Percentiles rank a stretch among this genome's conserved stretches.
These are phyloP conservation scores for Xylaria telfairii DNA, from an alignment of 495 filamentous ascomycete species.

Conservation along the genomic window DNA sequence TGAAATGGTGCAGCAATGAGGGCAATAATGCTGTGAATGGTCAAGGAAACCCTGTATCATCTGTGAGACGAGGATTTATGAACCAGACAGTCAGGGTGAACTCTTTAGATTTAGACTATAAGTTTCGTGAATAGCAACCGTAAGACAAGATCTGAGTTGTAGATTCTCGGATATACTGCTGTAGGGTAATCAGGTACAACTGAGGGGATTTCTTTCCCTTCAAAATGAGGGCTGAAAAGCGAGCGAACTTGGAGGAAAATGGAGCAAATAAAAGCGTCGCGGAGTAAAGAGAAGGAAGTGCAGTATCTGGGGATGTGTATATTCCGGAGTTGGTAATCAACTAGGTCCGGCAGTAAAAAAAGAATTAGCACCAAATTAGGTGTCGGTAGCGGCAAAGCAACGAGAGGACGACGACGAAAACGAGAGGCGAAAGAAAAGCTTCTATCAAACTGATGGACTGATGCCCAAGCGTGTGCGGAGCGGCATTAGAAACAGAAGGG, in stretches of 20 bases:
- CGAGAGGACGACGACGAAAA: not conserved
- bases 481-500: slow-evolving; percentile 15
- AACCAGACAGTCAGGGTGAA: not conserved
- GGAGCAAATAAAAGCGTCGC: not conserved
- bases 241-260: not conserved
- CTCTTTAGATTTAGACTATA: not conserved
- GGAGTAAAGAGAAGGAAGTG: slow-evolving; percentile 3
- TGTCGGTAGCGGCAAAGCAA: slow-evolving; percentile 13
- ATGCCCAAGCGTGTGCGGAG: slow-evolving; percentile 12
- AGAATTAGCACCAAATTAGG: slow-evolving; percentile 4
- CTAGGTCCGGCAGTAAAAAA: not conserved
- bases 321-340: not conserved
- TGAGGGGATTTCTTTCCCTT: not conserved
- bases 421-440: slow-evolving; percentile 9
- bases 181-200: not conserved
- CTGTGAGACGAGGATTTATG: not conserved
- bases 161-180: not conserved
- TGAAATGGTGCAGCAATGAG: slow-evolving; percentile 1
- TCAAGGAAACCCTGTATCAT: not conserved
- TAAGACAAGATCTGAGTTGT: not conserved
- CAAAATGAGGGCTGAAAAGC: not conserved
- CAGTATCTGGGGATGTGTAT: not conserved
- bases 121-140: not conserved
- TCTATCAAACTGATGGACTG: slow-evolving; percentile 11
- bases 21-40: not conserved